phyloP scores from a whole-genome alignment of 192 early-diverging fungal genomes.

The Umbelopsis ramanniana region DNA sequence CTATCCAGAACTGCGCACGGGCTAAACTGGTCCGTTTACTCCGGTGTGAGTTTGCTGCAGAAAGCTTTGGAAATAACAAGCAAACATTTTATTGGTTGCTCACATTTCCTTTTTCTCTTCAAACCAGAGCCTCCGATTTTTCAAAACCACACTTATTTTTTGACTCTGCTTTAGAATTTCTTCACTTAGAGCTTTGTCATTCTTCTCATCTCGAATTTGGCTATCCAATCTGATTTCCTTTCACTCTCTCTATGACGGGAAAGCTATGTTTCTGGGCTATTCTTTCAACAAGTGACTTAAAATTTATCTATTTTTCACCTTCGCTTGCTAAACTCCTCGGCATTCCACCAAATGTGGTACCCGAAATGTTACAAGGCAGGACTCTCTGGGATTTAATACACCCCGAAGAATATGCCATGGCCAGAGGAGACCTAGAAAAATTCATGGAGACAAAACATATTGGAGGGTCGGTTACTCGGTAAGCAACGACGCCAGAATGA shows the following conservation, averaged over 20 bases:
- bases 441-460: conserved; percentile 24
- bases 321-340: conserved; percentile 8
- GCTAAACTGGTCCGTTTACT: neutral
- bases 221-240: conserved; percentile 7
- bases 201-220: conserved; percentile 15
- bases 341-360: conserved; percentile 16
- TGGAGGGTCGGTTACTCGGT: conserved; percentile 32
- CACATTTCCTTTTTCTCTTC: neutral
- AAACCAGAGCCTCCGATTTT: neutral
- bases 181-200: neutral
- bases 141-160: neutral
- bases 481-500: neutral
- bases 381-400: conserved; percentile 33
- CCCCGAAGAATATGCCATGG: conserved; percentile 32
- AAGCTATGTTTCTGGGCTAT: conserved; percentile 32
- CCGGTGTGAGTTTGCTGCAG: neutral
- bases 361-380: conserved; percentile 8
- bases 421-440: conserved; percentile 23
- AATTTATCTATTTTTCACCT: conserved; percentile 26
- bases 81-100: conserved; percentile 9
- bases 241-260: conserved; percentile 16
- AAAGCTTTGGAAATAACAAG: neutral
- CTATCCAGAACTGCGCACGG: neutral
- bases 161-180: neutral
- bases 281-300: conserved; percentile 19